Evolutionary conservation across 441 rosid species (phyloP), one percentile per base, ranked within the genome.

Genomic region (Populus hybrid): DNA sequence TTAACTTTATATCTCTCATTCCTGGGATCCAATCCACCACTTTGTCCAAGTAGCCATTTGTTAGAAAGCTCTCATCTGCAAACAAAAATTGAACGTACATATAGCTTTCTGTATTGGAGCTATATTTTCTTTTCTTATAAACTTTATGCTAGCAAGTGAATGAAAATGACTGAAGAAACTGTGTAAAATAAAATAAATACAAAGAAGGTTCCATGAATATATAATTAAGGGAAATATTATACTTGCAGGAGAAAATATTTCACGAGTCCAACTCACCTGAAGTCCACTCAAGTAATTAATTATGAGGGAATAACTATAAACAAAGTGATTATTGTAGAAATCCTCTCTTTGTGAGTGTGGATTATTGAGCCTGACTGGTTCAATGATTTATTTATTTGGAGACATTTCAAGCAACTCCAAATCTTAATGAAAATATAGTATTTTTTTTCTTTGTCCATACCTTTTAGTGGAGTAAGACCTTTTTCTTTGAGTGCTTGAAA

Each of bases 41-140:
- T 30, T 66, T 73, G 23, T 73, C 68, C 67, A 73, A 23, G 61
- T 73, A 73, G 5, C 76, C 76, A 59, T 59, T 73, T 26, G 24
- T 35, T 12, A 73, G 8, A 21, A 57, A 11, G 66, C 50, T 59
- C 18, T 73, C 76, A 32, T 73, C 76, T 73, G 36, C 64, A 16
- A 14, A 50, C 46, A 67, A 30, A 50, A 50, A 50, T 50, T 50
- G 57, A 46, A 46, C 57, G 57, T 1, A 46, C 20, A 1, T 46
- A 0, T 46, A 46, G 6, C 57, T 46, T 14, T 14, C 54, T 3
- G 54, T 4, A 46, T 46, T 46, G 54, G 0, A 42, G 18, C 6
- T 42, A 10, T n/a, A n/a, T n/a, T n/a, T n/a, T n/a, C n/a, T n/a
- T n/a, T n/a, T n/a, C n/a, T n/a, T n/a, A 40, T 1, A 36, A 38